Conservation (phyloP, 2,329 filamentous ascomycete genomes). For the Pseudogymnoascus sp. region DNA sequence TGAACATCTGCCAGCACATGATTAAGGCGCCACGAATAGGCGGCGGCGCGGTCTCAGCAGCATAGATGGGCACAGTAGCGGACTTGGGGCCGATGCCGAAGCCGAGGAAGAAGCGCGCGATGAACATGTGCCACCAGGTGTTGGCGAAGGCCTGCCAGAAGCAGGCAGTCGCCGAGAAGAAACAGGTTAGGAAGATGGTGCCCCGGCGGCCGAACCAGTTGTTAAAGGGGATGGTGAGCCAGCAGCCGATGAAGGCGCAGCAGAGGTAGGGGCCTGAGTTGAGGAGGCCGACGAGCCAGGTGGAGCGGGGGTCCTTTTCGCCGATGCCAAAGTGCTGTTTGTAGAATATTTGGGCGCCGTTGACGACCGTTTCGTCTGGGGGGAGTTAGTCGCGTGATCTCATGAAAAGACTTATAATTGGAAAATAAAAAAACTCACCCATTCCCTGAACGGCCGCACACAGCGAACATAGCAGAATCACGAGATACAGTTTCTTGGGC, state of each 20-base stretch:
- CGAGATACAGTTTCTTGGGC: constrained; percentile 53
- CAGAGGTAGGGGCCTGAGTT: constrained; percentile 57
- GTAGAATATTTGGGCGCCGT: constrained; percentile 60
- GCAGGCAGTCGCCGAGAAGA: constrained; percentile 47
- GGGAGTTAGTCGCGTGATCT: constrained; percentile 16
- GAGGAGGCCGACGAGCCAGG: constrained; percentile 52
- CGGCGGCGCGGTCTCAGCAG: constrained; percentile 58
- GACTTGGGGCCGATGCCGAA: constrained; percentile 64
- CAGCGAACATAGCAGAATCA: constrained; percentile 58
- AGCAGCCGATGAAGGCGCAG: constrained; percentile 61
- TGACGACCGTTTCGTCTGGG: constrained; percentile 58
- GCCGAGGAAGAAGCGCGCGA: constrained; percentile 60
- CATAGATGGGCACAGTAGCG: constrained; percentile 61
- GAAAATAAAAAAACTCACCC: constrained; percentile 31
- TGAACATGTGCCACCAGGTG: constrained; percentile 61
- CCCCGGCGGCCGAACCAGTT: constrained; percentile 60
- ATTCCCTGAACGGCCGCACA: constrained; percentile 64
- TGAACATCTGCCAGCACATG: constrained; percentile 60
- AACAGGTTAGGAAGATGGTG: constrained; percentile 60
- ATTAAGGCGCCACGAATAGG: constrained; percentile 58
- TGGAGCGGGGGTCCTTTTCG: constrained; percentile 36
- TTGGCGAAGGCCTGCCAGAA: constrained; percentile 45
- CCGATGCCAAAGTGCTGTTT: constrained; percentile 51
- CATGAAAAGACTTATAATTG: not conserved
- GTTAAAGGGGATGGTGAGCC: constrained; percentile 66